Conservation (phyloP, 2,329 filamentous ascomycete genomes). For the Neofusicoccum parvum region DNA sequence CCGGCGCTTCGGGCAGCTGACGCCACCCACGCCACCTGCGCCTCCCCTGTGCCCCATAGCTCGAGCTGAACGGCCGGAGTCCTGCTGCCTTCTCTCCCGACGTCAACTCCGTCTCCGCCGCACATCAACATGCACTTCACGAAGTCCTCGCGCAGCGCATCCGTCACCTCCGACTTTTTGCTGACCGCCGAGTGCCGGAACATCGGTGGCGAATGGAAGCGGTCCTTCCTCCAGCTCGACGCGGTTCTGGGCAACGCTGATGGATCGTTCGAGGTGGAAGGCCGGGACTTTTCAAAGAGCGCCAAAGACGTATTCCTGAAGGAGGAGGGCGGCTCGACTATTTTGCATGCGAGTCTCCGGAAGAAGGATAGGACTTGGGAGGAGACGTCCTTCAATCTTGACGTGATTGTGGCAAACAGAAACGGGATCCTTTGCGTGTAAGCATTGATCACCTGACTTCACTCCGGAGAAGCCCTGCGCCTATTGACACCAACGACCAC, state of each 20-base stretch:
- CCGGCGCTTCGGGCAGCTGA: background rate
- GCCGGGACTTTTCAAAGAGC: conserved; percentile 1
- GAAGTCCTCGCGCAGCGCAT: background rate
- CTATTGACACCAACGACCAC: background rate
- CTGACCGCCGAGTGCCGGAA: background rate
- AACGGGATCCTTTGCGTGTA: background rate
- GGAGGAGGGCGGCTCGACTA: background rate
- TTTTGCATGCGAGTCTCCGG: background rate
- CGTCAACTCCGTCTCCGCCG: background rate
- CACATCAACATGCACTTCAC: background rate
- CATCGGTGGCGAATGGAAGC: background rate
- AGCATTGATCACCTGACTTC: background rate
- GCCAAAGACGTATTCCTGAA: background rate
- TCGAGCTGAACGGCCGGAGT: background rate
- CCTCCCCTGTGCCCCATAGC: background rate
- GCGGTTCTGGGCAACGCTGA: background rate
- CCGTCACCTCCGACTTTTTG: background rate
- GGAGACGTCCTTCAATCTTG: background rate
- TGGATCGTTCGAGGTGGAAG: background rate
- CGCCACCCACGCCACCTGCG: background rate
- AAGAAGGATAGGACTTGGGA: background rate
- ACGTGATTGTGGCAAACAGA: conserved; percentile 1
- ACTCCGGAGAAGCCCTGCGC: background rate
- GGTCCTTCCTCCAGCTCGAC: background rate
- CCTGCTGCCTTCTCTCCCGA: background rate